Base-by-base conservation (phyloP, 1,284 basidiomycete species). In the Irpex sp. region DNA sequence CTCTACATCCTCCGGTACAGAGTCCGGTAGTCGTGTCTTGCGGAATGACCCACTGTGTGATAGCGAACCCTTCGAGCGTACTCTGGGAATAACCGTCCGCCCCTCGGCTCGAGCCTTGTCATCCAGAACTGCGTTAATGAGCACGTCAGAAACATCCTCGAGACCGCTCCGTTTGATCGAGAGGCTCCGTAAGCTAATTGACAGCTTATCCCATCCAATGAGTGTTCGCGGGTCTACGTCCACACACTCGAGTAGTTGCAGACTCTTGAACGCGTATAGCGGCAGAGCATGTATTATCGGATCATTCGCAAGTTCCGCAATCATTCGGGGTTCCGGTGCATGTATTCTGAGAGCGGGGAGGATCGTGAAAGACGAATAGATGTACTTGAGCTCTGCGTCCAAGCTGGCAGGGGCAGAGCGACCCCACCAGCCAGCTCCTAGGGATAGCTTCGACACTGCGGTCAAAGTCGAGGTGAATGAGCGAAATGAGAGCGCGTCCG, bases 331-430 rank as follows among this genome's bases (percentile, higher is more conserved):
- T 51, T 85, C 84, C 3, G 86, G 86, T 3, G 84, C 82, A 61
- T 78, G 79, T 64, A 89, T 78, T n/a, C 79, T 78, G 46, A 97
- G 79, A 1, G 92, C 88, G 15, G 94, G 93, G 0, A 96, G 79
- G 76, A 93, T 94, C 36, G 93, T 96, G 77, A 95, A 92, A 71
- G 88, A 84, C 71, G 92, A 92, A 77, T 88, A 96, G 68, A 96
- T 82, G 76, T 89, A 94, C 72, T 88, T 93, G 75, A 95, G 84
- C 69, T 94, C 89, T 3, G 81, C 73, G 65, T 94, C 90, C 61
- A 91, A 76, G 60, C 73, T 82, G 7, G 81, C 83, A 35, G 83
- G 83, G 61, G 86, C 80, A 1, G 83, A 70, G 58, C 82, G 79
- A 39, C 82, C 76, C 88, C 89, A 93, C 89, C 89, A 92, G 57